Conservation (phyloP, 2,329 filamentous ascomycete genomes). For the Gaeumannomyces sp. region DNA sequence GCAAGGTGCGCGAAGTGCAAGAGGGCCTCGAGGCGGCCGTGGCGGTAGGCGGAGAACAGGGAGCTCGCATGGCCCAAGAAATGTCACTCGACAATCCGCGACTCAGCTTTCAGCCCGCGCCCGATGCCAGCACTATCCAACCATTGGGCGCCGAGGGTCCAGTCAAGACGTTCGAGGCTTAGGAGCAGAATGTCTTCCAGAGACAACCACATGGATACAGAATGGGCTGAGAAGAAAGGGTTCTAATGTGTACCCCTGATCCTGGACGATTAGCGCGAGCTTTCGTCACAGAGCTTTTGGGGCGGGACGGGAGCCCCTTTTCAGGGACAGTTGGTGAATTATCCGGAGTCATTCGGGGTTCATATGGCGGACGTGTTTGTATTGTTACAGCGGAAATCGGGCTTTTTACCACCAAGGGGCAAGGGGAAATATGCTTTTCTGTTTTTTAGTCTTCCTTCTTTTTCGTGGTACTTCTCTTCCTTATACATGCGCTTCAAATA, state of each 20-base stretch:
- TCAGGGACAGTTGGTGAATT: not conserved
- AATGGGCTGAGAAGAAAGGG: not conserved
- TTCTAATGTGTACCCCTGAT: not conserved
- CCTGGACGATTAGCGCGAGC: too few species aligned
- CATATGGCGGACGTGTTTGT: not conserved
- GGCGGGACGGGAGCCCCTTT: not conserved
- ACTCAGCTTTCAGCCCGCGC: conserved; percentile 45
- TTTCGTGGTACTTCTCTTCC: not conserved
- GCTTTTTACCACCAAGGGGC: conserved; percentile 11
- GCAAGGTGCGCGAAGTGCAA: conserved; percentile 77
- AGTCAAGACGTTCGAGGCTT: conserved; percentile 54
- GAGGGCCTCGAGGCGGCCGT: conserved; percentile 54
- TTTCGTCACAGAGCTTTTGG: not conserved
- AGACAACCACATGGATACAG: not conserved
- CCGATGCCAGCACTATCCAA: conserved; percentile 39
- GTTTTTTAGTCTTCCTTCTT: not conserved
- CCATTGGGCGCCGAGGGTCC: conserved; percentile 49
- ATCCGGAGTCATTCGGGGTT: not conserved
- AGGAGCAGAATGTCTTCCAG: conserved; percentile 13
- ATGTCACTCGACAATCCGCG: conserved; percentile 39
- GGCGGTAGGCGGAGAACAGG: conserved; percentile 42
- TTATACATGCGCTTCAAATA: not conserved
- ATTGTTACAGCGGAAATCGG: not conserved
- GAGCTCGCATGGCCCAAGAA: conserved; percentile 41
- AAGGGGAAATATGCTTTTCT: conserved; percentile 9